Percentiles rank a stretch among this genome's conserved stretches.
These are phyloP conservation scores for Pseudopithomyces chartarum DNA, from an alignment of 2,329 filamentous ascomycete species.

Conservation along the genomic window DNA sequence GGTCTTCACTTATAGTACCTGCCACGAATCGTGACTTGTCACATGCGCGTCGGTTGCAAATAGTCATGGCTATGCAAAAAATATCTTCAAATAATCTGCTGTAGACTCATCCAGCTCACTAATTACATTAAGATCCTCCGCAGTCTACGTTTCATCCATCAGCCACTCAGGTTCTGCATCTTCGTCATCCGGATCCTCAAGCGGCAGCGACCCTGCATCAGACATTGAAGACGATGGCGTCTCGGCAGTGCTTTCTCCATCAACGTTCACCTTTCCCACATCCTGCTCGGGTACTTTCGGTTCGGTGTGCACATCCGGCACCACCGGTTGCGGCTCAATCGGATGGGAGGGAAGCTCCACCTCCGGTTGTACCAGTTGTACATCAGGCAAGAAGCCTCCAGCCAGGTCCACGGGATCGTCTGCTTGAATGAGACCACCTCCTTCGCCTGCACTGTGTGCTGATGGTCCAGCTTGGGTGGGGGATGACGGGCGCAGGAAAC, in stretches of 20 bases:
- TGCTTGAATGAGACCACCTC: constrained; percentile 49
- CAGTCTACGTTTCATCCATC: constrained; percentile 32
- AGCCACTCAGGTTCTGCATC: constrained; percentile 70
- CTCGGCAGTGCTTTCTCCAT: background rate
- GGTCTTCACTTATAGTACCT: too few species aligned
- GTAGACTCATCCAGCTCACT: too few species aligned
- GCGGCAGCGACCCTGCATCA: constrained; percentile 58
- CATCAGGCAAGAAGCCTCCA: constrained; percentile 5
- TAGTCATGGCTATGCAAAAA: too few species aligned
- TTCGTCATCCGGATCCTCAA: constrained; percentile 68
- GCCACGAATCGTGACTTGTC: too few species aligned
- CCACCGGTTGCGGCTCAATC: background rate
- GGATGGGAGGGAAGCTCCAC: background rate
- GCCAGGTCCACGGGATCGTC: constrained; percentile 24
- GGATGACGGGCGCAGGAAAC: constrained; percentile 24
- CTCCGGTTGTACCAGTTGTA: background rate
- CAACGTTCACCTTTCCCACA: background rate
- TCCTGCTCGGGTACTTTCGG: background rate
- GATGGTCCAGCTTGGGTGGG: constrained; percentile 1
- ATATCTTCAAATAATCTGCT: too few species aligned
- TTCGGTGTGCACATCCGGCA: background rate
- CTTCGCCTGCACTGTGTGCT: background rate
- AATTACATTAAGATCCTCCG: background rate
- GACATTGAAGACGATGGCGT: constrained; percentile 23
- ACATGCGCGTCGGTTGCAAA: too few species aligned